Base-by-base conservation (phyloP, 2,329 filamentous ascomycete species). In the Aspergillus sp. region DNA sequence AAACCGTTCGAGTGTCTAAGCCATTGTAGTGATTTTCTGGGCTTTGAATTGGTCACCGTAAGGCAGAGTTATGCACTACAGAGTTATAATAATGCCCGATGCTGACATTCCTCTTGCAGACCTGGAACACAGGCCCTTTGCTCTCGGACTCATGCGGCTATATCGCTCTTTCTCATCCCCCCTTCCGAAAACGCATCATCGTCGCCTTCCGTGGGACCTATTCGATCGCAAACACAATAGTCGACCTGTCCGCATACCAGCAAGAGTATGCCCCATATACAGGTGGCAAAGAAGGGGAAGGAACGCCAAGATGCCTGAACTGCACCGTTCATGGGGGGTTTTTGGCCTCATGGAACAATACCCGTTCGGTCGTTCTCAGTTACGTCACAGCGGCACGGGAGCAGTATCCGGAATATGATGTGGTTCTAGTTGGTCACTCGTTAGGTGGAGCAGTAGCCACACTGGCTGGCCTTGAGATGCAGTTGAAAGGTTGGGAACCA, bases 261-360 rank as follows among this genome's bases (percentile, higher is more conserved):
- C 91, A 97, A 65, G 81, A 87, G 63, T 98, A 97, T 60, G 79
- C 90, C 1, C 90, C 93, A 1, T 98, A 96, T 62, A 86, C 87
- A 75, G 75, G 72, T 19, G 64, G 69, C 12, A 64, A 67, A 13
- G 53, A 65, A 7, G 54, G 61, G 28, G 51, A 65, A 30, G 49
- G 50, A 33, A 63, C 73, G 37, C 70, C 65, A 12, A 78, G 75
- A 53, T 98, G 93, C 67, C 65, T 72, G 6, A 91, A 95, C 64
- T 98, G 93, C 66, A 95, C 88, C 5, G 91, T 97, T 1, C 93
- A 98, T 63, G 83, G 82, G 47, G 93, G 93, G 12, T 98, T 98
- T 67, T 79, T 93, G 60, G 75, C 78, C 11, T 90, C 89, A 0
- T 98, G 93, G 91, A 72, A 77, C 40, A 82, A 83, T 58, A 87